A percentile compares a stretch with the other conserved stretches of the same genome.
Evolutionary conservation across 495 filamentous ascomycete species (phyloP).

Genomic region (Penicillium flavigenum): DNA sequence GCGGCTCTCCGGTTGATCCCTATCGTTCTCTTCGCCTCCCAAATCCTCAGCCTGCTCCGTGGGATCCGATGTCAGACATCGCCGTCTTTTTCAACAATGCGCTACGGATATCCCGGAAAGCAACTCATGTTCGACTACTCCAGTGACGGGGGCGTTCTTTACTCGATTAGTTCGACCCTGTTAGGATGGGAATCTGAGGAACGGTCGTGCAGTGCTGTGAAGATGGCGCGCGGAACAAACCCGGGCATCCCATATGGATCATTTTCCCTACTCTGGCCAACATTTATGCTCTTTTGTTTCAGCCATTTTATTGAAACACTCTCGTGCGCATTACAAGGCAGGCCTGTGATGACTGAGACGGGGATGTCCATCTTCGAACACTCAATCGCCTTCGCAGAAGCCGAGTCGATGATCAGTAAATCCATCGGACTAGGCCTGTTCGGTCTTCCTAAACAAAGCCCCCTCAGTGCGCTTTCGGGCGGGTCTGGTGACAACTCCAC

Average conservation of each 20-base stretch:
- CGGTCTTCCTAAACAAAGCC: slow-evolving; percentile 45
- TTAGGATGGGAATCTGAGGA: slow-evolving; percentile 67
- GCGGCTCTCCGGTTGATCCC: slow-evolving; percentile 71
- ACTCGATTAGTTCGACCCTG: slow-evolving; percentile 64
- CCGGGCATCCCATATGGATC: slow-evolving; percentile 62
- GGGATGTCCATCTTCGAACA: slow-evolving; percentile 98
- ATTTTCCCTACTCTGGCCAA: slow-evolving; percentile 79
- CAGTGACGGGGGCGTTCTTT: slow-evolving; percentile 64
- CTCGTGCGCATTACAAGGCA: slow-evolving; percentile 85
- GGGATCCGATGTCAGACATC: slow-evolving; percentile 93
- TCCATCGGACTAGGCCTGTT: slow-evolving; percentile 71
- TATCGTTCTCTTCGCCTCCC: slow-evolving; percentile 69
- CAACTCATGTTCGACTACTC: slow-evolving; percentile 70
- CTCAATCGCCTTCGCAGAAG: slow-evolving; percentile 93
- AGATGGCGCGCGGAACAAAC: slow-evolving; percentile 62
- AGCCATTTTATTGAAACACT: slow-evolving; percentile 88
- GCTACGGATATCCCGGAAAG: slow-evolving; percentile 70
- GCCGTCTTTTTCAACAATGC: slow-evolving; percentile 66
- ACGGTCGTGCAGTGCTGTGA: slow-evolving; percentile 67
- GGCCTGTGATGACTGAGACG: slow-evolving; percentile 74
- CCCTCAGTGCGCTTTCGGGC: slow-evolving; percentile 23
- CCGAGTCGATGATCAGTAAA: slow-evolving; percentile 78
- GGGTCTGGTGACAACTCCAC: slow-evolving; percentile 21
- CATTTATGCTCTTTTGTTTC: slow-evolving; percentile 77
- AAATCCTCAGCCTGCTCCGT: slow-evolving; percentile 68